Base-by-base conservation (phyloP, 129 eudicot genomes). In the Lonicera japonica region DNA sequence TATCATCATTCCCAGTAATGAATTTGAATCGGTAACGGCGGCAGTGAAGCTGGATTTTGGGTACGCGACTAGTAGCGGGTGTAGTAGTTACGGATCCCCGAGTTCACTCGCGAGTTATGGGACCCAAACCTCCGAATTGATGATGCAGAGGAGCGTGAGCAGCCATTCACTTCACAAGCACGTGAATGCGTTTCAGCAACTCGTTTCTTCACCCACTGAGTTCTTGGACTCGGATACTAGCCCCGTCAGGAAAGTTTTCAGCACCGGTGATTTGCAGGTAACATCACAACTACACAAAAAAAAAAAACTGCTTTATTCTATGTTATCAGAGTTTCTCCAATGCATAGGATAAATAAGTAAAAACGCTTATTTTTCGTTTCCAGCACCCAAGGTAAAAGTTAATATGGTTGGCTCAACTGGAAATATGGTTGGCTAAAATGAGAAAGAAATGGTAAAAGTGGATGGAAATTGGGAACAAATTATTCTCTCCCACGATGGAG, bases 201-300 rank as follows among this genome's bases (percentile, higher is more conserved):
- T 60, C 23, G 25, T 66, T 38, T 61, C 72, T 5, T 60, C 83
- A 5, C 74, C 81, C 13, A 21, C 77, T 3, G 71, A 65, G 10
- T 57, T 60, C 56, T 21, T 39, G 11, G 87, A 75, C 25, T 65
- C 67, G 5, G 80, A 82, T 1, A 53, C 65, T 5, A 41, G 69
- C 55, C 68, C 77, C 0, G 76, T 66, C 21, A 66, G 85, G 64
- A 75, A 77, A 65, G 87, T 66, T n/a, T 70, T 70, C 25, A 76
- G 84, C 65, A 60, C 86, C 10, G 80, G 70, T 18, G 89, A 86
- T 69, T 69, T 82, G 68, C 73, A 79, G 82, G 95, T 82, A 8
- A 63, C n/a, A n/a, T n/a, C n/a, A n/a, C n/a, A n/a, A n/a, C n/a
- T n/a, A n/a, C n/a, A n/a, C n/a, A n/a, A n/a, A n/a, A n/a, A n/a